Base-by-base conservation (phyloP, 2,329 filamentous ascomycete genomes). In the Sporothrix variecibatus region DNA sequence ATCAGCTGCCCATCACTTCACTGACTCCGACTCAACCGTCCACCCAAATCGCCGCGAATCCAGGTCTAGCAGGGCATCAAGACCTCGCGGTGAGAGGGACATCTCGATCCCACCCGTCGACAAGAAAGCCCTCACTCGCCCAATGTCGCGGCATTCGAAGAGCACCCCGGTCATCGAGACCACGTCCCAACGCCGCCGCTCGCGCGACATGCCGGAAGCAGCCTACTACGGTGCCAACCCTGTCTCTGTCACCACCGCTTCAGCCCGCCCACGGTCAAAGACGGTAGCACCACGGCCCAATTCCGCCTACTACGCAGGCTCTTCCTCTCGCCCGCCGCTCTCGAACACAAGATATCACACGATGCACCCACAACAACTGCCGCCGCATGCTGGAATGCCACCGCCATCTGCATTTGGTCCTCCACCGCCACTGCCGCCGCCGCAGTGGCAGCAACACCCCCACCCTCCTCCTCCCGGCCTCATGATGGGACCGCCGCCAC, bases 11-110 rank as follows among this genome's bases (percentile, higher is more conserved):
- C 78, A 81, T 72, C 80, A 76, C 46, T 76, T 83, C 53, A 83
- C 81, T 75, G 85, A 86, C 77, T 84, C 85, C 68, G 83, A 87
- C 77, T 81, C 84, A 56, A 85, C 83, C 20, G 80, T 82, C 51
- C 84, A 84, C 40, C 81, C 83, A 4, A 75, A 78, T 26, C 81
- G 78, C 26, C 81, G 77, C 65, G 78, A 81, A 15, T 76, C 78
- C 23, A 78, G 80, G 72, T 81, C 79, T 67, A 82, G 82, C 72
- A 82, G 82, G 49, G 78, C 79, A 56, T 75, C 79, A 46, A 79
- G 75, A 17, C 76, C 62, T 6, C 71, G n/a, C 34, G 56, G 34
- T 11, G 43, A 76, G 28, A 79, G 75, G 65, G 79, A 82, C 12
- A 78, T 34, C 9, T 74, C 75, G 23, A 26, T 75, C 8, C 74